Evolutionary conservation across 2,329 filamentous ascomycete genomes (phyloP), one percentile per base, ranked within the genome.

Genomic region (Emmonsiellopsis sp.): DNA sequence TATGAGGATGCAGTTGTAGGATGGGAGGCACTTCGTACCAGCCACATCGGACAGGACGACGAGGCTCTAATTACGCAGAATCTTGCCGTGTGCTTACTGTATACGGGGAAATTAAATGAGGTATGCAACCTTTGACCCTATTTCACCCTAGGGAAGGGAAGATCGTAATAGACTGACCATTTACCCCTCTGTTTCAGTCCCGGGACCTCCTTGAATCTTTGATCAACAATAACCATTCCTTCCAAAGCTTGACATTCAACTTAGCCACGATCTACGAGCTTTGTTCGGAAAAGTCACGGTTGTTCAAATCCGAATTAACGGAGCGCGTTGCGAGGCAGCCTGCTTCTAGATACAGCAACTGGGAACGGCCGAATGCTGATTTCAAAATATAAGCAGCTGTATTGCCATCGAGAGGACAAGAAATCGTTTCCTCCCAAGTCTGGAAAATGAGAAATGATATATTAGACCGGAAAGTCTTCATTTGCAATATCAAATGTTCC

Each of bases 211-310:
- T 96, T 2, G 85, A 92, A 62, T 70, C 72, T 0, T 71, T 94
- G 9, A 75, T 90, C 0, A 76, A 81, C 2, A 67, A 74, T 0
- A 81, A 83, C 1, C 74, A 81, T 42, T 80, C 82, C 0, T 96
- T 92, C 54, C 84, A 87, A 57, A 87, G 87, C 0, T 72, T 95
- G 2, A 80, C 94, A 0, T 95, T 96, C 71, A 97, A 97, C 66
- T 71, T 98, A 10, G 83, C 85, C 9, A 97, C 92, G 0, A 82
- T 95, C 62, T 97, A 95, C 66, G 93, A 97, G 70, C 77, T 97
- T 6, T 93, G 87, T 65, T 91, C 87, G 0, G 91, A 97, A 61
- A 79, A 81, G 57, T 81, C 88, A 42, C 76, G 81, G 48, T 78
- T 78, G 10, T 70, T 86, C 61, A 97, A 97, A 75, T 69, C 80